Base-by-base conservation (phyloP, 345 rosid species). In the Citrus cavaleriei region DNA sequence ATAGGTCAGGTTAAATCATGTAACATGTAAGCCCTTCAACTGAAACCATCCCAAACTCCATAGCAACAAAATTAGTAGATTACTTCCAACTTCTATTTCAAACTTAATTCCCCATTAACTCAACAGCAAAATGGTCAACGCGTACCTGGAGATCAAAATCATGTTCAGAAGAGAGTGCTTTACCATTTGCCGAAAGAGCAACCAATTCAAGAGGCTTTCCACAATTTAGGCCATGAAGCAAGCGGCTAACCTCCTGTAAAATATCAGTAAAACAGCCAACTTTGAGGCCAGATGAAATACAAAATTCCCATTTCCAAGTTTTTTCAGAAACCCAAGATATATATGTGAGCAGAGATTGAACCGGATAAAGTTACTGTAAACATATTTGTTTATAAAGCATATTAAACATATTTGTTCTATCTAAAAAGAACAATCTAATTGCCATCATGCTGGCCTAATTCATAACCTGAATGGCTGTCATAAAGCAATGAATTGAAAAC, bases 121-220 rank as follows among this genome's bases (percentile, higher is more conserved):
- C 68, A 32, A 64, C 7, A 7, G 67, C 38, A 30, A 30, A 63
- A 22, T 30, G 72, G 51, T 7, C 34, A 51, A 24, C 2, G 19
- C 42, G 27, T 68, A 93, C 98, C 94, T 94, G 98, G 66, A 96
- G 89, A 77, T 94, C 99, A 72, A 96, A 96, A 79, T 86, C 86
- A 84, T 91, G 89, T 55, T 83, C 49, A n/a, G 83, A 85, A 74
- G 95, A 87, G 63, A 90, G 80, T 78, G 89, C 69, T 79, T 86
- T 86, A 4, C 86, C 91, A 75, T 91, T 84, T 19, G 88, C 93
- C 2, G 91, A 86, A 5, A 90, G 81, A 78, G 74, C 77, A 76
- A 93, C 66, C 46, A 27, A 72, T 74, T 86, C 86, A 72, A 93
- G 90, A 2, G 90, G 30, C 76, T 40, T 87, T 37, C 97, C 99